Base-by-base conservation (phyloP, 2,329 filamentous ascomycete genomes). In the Chaetomiaceae sp. region DNA sequence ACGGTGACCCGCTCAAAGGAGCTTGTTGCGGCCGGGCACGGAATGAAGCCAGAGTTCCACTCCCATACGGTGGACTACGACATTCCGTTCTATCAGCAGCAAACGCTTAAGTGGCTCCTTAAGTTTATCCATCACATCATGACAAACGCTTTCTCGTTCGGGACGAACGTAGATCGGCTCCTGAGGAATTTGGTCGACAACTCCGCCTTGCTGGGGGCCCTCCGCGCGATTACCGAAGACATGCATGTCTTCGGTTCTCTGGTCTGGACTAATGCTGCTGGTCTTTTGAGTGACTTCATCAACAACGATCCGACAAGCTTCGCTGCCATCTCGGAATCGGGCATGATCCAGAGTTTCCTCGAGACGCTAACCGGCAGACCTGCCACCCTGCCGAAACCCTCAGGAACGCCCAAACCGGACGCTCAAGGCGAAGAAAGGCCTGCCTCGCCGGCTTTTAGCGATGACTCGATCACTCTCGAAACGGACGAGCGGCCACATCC, bases 291-390 rank as follows among this genome's bases (percentile, higher is more conserved):
- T 65, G 92, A 90, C 62, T 99, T 99, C 69, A 95, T 99, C 63
- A 95, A 99, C 71, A 96, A 97, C 66, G 94, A 99, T 65, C 94
- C 94, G 0, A 99, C 94, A 0, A 99, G 94, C 69, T 99, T 96
- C 67, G 87, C 90, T 25, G 90, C 96, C 21, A 94, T 99, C 59
- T 90, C 89, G 13, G 94, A 99, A 71, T 92, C 94, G 46, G 90
- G 90, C 20, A 79, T 99, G 62, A 91, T 94, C 64, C 87, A 87
- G 66, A 89, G 85, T 47, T 87, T 96, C 54, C 77, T 99, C 13
- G 86, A 92, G 68, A 84, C 91, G 3, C 81, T 97, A 49, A 95
- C 84, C 1, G 77, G 80, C 4, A 73, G 71, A 23, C 64, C 71
- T 5, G 66, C 82, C 5, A 63, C 71, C 5, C 65, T 74, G 46